phyloP scores from a whole-genome alignment of 495 filamentous ascomycete genomes.

The Trypethelium eluteriae region DNA sequence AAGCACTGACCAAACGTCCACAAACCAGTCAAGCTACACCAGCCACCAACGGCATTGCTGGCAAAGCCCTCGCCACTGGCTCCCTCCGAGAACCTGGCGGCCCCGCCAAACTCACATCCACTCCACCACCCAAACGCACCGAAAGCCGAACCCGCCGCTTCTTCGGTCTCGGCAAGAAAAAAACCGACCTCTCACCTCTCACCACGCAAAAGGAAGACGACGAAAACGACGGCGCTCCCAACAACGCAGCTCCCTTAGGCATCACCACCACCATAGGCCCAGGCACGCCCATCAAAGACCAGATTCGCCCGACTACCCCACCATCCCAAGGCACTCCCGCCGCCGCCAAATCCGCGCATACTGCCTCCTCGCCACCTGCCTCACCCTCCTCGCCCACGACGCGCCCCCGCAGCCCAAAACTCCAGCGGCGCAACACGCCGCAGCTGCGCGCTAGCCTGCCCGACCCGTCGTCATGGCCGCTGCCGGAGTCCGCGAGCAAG shows the following conservation, averaged over 20 bases:
- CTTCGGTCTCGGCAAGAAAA: conserved; percentile 34
- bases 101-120: conserved; percentile 2
- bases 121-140: conserved; percentile 15
- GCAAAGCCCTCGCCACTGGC: conserved; percentile 18
- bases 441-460: neutral
- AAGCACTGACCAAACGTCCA: conserved; percentile 16
- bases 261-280: conserved; percentile 3
- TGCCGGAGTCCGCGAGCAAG: conserved; percentile 17
- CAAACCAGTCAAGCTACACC: conserved; percentile 24
- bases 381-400: neutral
- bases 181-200: conserved; percentile 12
- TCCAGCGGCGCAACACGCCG: conserved; percentile 25
- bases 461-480: conserved; percentile 15
- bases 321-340: conserved; percentile 17
- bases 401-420: conserved; percentile 21
- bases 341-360: neutral
- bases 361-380: neutral
- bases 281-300: neutral
- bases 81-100: conserved; percentile 18
- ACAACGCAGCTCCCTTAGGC: neutral
- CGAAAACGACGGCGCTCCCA: neutral
- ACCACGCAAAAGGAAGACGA: neutral
- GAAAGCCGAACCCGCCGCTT: conserved; percentile 28
- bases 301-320: neutral
- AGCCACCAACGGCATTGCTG: conserved; percentile 20